Evolutionary conservation across 305 asterid species (phyloP).

Genomic region (Nicotiana rustica): DNA sequence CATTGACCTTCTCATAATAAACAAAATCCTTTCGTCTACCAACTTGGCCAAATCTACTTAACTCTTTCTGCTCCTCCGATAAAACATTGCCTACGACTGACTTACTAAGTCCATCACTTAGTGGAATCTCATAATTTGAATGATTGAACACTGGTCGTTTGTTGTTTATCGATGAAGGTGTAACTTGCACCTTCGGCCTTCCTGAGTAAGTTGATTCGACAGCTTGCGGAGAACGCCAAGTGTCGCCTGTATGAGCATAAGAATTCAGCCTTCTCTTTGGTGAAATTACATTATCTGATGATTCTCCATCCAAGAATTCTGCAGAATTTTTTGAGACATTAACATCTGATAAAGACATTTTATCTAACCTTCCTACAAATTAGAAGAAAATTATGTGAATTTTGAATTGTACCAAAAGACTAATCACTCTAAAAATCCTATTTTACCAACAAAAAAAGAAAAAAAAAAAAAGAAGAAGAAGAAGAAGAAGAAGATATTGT

Average conservation of each 20-base stretch:
- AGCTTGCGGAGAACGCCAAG: neutral
- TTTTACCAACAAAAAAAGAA: neutral
- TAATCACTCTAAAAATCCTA: neutral
- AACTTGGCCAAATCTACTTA: slow-evolving; percentile 35
- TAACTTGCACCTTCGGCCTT: neutral
- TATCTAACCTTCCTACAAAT: slow-evolving; percentile 34
- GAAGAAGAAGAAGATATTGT: neutral
- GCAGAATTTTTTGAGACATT: slow-evolving; percentile 6
- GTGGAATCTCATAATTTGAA: neutral
- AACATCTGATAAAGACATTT: slow-evolving; percentile 30
- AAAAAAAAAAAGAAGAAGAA: neutral
- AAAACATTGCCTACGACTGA: slow-evolving; percentile 4
- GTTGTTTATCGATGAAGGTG: slow-evolving; percentile 3
- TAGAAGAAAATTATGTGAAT: neutral
- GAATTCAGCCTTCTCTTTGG: slow-evolving; percentile 19
- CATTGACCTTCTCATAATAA: slow-evolving; percentile 38
- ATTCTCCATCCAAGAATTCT: neutral
- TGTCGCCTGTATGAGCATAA: neutral
- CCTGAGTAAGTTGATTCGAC: slow-evolving; percentile 9
- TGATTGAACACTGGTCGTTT: neutral
- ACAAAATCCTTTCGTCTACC: slow-evolving; percentile 42
- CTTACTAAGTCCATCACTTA: slow-evolving; percentile 26
- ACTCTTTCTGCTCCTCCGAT: slow-evolving; percentile 40
- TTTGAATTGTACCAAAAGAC: neutral
- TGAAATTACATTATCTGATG: slow-evolving; percentile 25